Evolutionary conservation across 2,329 filamentous ascomycete species (phyloP), one percentile per base, ranked within the genome.

Genomic region (Fusarium sambucinum): DNA sequence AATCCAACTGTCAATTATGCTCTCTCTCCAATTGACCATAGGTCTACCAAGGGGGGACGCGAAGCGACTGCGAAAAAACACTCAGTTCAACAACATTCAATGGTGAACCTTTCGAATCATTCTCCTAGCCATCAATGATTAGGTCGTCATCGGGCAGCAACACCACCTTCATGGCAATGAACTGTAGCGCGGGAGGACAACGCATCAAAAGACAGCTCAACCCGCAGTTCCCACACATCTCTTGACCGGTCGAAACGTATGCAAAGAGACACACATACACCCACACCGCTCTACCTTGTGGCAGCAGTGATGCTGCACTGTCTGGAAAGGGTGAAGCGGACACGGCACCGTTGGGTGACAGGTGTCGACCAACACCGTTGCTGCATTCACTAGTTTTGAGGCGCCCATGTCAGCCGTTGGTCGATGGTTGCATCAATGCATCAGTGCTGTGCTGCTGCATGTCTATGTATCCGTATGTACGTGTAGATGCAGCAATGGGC

Each of bases 111-210:
- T 41, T 35, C 35, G 40, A 33, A 58, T 30, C 51, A 55, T 59
- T 57, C 46, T 46, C 42, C 52, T 60, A 53, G 52, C 53, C 40
- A 50, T 59, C 51, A 67, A 64, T 52, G 54, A 67, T 74, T 57
- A 68, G 73, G 73, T 75, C 58, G 73, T 72, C 69, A 74, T 75
- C 60, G 70, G 73, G 73, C 73, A 75, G 56, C 73, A 72, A 75
- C 61, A 70, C 63, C 56, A 63, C 66, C 68, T 63, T 64, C 55
- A 61, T 71, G 58, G 57, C 42, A 59, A 55, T 45, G 59, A 66
- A 67, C 59, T 72, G 68, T 68, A 68, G 59, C 58, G 56, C 47
- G 61, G 55, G 46, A 68, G 60, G 70, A 74, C 66, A 71, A 67
- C 71, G 66, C 69, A 74, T 69, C 66, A 72, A 66, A 64, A 52